Percentiles rank a stretch among this genome's conserved stretches.
Conservation (phyloP, 2,329 filamentous ascomycete species). For the Neonectria ditissima region DNA sequence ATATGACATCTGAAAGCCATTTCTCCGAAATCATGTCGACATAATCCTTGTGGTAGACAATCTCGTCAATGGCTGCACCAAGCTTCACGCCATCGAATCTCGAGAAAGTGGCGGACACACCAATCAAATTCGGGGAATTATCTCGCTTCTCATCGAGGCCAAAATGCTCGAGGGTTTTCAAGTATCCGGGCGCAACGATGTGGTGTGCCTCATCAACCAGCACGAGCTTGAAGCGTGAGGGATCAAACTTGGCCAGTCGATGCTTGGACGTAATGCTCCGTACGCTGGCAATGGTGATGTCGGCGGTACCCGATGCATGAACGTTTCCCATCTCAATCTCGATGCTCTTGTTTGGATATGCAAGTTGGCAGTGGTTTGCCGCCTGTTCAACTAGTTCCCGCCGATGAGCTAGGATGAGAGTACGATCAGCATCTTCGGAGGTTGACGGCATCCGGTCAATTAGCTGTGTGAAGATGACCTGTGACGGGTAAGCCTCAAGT, state of each 20-base stretch:
- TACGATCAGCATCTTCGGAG: conserved; percentile 71
- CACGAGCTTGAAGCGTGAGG: conserved; percentile 84
- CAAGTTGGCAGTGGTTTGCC: conserved; percentile 81
- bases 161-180: conserved; percentile 82
- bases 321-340: conserved; percentile 92
- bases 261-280: conserved; percentile 83
- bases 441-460: conserved; percentile 78
- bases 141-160: conserved; percentile 65
- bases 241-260: conserved; percentile 86
- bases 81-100: conserved; percentile 86
- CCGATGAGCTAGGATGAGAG: conserved; percentile 91
- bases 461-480: conserved; percentile 96
- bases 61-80: conserved; percentile 89
- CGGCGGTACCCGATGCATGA: conserved; percentile 81
- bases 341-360: conserved; percentile 83
- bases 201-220: conserved; percentile 98
- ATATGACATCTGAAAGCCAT: conserved; percentile 91
- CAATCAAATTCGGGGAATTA: conserved; percentile 76
- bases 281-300: conserved; percentile 94
- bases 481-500: conserved; percentile 27
- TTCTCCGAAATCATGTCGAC: conserved; percentile 82
- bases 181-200: conserved; percentile 86
- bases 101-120: conserved; percentile 85
- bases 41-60: conserved; percentile 89
- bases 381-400: conserved; percentile 96